Percentiles rank a stretch among this genome's conserved stretches.
phyloP scores from a whole-genome alignment of 192 early-diverging fungal genomes.

The Coemansia sp. region DNA sequence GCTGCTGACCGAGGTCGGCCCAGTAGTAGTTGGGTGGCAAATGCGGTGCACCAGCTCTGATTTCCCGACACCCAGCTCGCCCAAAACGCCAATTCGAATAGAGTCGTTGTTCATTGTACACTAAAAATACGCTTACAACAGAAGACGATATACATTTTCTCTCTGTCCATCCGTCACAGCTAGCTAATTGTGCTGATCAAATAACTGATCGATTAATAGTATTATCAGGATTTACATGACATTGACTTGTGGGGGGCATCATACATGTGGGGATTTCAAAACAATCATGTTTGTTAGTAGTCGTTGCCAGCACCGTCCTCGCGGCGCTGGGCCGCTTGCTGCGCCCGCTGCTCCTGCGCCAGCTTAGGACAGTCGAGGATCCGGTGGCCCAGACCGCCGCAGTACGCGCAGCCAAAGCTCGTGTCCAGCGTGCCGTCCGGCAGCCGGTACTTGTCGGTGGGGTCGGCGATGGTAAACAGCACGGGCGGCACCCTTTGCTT shows the following conservation, averaged over 20 bases:
- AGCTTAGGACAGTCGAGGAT: constrained; percentile 85
- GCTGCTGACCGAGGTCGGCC: constrained; percentile 1
- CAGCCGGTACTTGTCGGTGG: constrained; percentile 80
- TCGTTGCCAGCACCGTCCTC: constrained; percentile 31
- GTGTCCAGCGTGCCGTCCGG: constrained; percentile 57
- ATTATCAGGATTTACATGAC: background rate
- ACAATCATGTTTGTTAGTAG: constrained; percentile 6
- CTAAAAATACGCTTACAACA: no score
- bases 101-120: constrained; percentile 34
- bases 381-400: constrained; percentile 93
- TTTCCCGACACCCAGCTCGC: constrained; percentile 36
- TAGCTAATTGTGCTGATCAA: no score
- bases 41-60: constrained; percentile 40
- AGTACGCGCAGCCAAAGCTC: constrained; percentile 82
- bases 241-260: no score
- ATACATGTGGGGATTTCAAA: background rate
- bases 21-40: constrained; percentile 16
- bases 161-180: no score
- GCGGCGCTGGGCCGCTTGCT: constrained; percentile 36
- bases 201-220: background rate
- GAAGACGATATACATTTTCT: no score
- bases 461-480: constrained; percentile 81
- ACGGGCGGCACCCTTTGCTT: constrained; percentile 91
- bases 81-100: constrained; percentile 44
- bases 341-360: constrained; percentile 62